A percentile compares a stretch with the other conserved stretches of the same genome.
Conservation (phyloP, 2,329 filamentous ascomycete species). For the Sporothrix curviconia region DNA sequence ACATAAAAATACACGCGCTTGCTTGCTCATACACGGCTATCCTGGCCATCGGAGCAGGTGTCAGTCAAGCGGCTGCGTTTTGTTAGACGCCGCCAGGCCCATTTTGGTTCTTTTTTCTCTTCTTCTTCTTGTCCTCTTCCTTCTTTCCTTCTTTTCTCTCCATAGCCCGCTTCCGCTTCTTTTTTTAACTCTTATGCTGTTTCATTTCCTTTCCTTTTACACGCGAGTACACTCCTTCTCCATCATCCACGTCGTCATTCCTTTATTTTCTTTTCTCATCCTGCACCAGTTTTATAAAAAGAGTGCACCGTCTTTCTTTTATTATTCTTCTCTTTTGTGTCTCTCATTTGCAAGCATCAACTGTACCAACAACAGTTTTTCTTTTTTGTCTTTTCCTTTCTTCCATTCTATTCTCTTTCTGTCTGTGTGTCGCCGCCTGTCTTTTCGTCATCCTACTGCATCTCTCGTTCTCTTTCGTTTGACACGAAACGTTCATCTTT, state of each 20-base stretch:
- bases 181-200: neutral
- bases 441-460: constrained; percentile 20
- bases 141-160: too few relatives aligned
- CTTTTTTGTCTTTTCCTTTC: constrained; percentile 14
- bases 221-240: too few relatives aligned
- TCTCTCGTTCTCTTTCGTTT: constrained; percentile 29
- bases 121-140: too few relatives aligned
- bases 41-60: neutral
- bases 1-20: neutral
- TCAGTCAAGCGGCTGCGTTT: neutral
- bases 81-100: constrained; percentile 1
- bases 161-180: too few relatives aligned
- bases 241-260: neutral
- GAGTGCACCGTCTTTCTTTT: constrained; percentile 28
- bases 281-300: constrained; percentile 5
- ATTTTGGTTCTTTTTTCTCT: neutral
- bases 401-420: neutral
- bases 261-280: neutral
- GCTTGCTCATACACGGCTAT: neutral
- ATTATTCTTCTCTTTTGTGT: constrained; percentile 18
- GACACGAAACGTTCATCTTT: constrained; percentile 31
- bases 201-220: neutral
- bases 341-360: neutral
- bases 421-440: constrained; percentile 19
- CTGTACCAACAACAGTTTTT: constrained; percentile 16